Evolutionary conservation across 1,284 basidiomycete genomes (phyloP), one percentile per base, ranked within the genome.

Genomic region (Boletellus deceptivus): DNA sequence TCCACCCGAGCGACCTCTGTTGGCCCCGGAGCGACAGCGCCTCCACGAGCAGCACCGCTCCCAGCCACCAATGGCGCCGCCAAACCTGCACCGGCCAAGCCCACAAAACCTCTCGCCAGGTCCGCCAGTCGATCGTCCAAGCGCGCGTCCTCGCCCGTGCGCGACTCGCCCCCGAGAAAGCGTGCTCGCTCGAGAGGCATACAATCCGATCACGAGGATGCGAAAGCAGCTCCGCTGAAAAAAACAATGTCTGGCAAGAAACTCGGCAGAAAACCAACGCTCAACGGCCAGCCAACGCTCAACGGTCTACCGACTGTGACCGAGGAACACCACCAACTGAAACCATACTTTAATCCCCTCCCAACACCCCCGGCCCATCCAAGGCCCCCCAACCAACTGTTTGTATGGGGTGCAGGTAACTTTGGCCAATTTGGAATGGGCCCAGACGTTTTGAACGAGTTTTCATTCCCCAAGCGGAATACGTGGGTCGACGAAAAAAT

Each of bases 381-480:
- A 20, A 75, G 83, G 43, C 86, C 86, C 17, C 71, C 79, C 33
- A 75, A 81, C 20, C 75, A 82, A 38, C 72, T 92, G n/a, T 92
- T 93, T 56, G 84, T 82, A 4, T 95, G 89, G 82, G 93, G 93
- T 8, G 79, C 83, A 14, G 92, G 91, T 18, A 91, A 93, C 69
- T 89, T 89, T 72, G 92, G 91, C 39, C 92, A 95, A 67, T 87
- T 94, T 61, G 93, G 92, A 17, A 78, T 91, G 70, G 92, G 92
- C 4, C 77, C 82, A 4, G 83, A 86, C 56, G 68, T 77, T 45
- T 72, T 90, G 31, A 80, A 75, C 52, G 89, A 93, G 68, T 76
- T 87, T 54, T 71, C 77, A 48, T 85, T 84, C 56, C 91, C 91
- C 6, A 84, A 80, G 62, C 76, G 83, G 50, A 91, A 83, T 60